Evolutionary conservation across 2,329 filamentous ascomycete genomes (phyloP), one percentile per base, ranked within the genome.

Genomic region (Cladosporium austrohemisphaericum): DNA sequence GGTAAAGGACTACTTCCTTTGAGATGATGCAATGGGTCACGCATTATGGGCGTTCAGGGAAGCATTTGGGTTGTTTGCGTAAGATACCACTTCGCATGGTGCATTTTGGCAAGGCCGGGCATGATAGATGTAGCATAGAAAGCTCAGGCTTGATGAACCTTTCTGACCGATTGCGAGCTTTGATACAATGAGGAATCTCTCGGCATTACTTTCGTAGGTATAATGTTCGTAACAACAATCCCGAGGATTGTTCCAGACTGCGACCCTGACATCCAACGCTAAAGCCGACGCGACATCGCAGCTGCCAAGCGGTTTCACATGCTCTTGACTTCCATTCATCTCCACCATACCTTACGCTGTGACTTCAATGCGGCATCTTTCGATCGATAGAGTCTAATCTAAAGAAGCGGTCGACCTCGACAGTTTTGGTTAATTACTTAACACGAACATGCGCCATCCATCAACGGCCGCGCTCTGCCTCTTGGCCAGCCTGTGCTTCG

Each of bases 1-100:
- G 52, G 77, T 82, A 57, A 78, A 83, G 59, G 83, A 85, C 63
- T 86, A 86, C 69, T 82, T 81, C 73, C 77, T 65, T 67, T 93
- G 62, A 86, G 26, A 31, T 25, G 23, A 37, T 13, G 25, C n/a
- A 23, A 19, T 38, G 32, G 19, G 6, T 38, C 19, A 47, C 18
- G 48, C 48, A 41, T 48, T 32, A 16, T 32, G 23, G 50, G 48
- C 46, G 37, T 52, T 50, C 16, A n/a, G 28, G 32, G 41, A n/a
- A n/a, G 36, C 38, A 48, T 31, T 44, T 9, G 44, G 18, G 11
- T 35, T 20, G 20, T 45, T 46, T 47, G 44, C 44, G 46, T 35
- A 36, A 44, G 49, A 49, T 52, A 58, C 52, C 40, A 53, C 41
- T 50, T 50, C 40, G 47, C 47, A 50, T 43, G 38, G 38, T 49